Evolutionary conservation across 2,329 filamentous ascomycete genomes (phyloP).

Genomic region (Metarhizium brunneum): DNA sequence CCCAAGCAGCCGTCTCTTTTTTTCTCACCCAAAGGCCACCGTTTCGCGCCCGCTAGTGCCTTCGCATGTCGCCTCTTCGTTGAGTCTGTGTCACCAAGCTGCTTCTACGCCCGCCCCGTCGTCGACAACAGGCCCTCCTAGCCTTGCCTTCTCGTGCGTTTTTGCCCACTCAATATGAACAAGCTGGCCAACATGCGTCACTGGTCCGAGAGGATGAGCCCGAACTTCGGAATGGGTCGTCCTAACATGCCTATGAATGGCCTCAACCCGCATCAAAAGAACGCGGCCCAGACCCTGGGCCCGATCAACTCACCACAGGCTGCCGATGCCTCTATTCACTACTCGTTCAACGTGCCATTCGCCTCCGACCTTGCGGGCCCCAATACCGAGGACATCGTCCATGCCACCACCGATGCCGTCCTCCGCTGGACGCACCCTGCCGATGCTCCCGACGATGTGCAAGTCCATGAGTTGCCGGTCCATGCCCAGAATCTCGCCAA

Average conservation of each 20-base stretch:
- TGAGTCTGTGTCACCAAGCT: not conserved
- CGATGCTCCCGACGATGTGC: constrained; percentile 73
- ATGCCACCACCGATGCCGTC: constrained; percentile 80
- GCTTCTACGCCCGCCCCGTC: not conserved
- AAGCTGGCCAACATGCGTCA: constrained; percentile 64
- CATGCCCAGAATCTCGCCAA: constrained; percentile 79
- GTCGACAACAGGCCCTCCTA: constrained; percentile 2
- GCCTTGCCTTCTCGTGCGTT: not conserved
- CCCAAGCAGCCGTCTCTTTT: constrained; percentile 17
- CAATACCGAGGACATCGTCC: constrained; percentile 88
- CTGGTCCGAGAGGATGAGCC: constrained; percentile 62
- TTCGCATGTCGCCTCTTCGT: constrained; percentile 3
- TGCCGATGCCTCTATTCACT: constrained; percentile 71
- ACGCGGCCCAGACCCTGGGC: constrained; percentile 39
- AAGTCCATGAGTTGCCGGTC: constrained; percentile 83
- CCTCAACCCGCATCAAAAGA: constrained; percentile 50
- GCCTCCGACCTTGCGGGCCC: constrained; percentile 85
- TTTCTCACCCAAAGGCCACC: constrained; percentile 11
- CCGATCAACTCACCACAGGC: constrained; percentile 59
- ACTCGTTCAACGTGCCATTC: constrained; percentile 97
- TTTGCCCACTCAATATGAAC: constrained; percentile 46
- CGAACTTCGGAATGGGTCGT: constrained; percentile 56
- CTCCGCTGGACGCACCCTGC: constrained; percentile 90
- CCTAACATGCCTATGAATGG: constrained; percentile 46
- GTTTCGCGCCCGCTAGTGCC: constrained; percentile 2